Evolutionary conservation across 257 asterid species (phyloP).

Genomic region (Gentiana straminea): DNA sequence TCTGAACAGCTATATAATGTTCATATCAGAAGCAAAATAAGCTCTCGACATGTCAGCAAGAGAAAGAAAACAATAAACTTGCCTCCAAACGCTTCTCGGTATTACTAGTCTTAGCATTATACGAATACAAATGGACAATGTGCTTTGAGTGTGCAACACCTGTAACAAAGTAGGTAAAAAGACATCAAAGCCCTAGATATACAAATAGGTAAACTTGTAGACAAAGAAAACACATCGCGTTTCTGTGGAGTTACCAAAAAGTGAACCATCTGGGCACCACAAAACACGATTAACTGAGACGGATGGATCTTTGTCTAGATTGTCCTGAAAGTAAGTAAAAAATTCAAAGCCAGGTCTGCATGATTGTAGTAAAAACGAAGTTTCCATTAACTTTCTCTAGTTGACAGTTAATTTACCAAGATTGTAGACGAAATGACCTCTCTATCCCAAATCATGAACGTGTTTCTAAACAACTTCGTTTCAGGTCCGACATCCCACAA

Average conservation of each 20-base stretch:
- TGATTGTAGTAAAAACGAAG: background rate
- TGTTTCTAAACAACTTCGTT: conserved; percentile 30
- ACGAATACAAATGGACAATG: conserved; percentile 36
- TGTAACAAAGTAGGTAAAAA: conserved; percentile 11
- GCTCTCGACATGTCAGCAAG: background rate
- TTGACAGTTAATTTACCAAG: conserved; percentile 27
- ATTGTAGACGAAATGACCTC: conserved; percentile 19
- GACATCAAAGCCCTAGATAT: background rate
- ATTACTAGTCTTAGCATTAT: conserved; percentile 19
- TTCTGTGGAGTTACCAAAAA: conserved; percentile 35
- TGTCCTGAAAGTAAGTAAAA: conserved; percentile 23
- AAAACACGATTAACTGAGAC: conserved; percentile 37
- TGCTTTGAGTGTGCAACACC: conserved; percentile 51
- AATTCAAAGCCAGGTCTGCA: background rate
- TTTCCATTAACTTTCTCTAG: background rate
- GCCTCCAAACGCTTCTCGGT: conserved; percentile 46
- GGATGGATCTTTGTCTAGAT: conserved; percentile 19
- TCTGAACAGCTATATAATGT: conserved; percentile 19
- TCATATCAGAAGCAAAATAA: conserved; percentile 8
- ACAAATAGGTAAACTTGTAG: background rate
- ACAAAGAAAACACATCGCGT: background rate
- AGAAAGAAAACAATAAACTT: conserved; percentile 2
- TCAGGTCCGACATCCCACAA: conserved; percentile 45
- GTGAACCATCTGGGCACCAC: conserved; percentile 59
- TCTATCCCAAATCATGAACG: conserved; percentile 27